phyloP scores from a whole-genome alignment of 2,329 filamentous ascomycete species.

The Aspergillus transmontanensis region DNA sequence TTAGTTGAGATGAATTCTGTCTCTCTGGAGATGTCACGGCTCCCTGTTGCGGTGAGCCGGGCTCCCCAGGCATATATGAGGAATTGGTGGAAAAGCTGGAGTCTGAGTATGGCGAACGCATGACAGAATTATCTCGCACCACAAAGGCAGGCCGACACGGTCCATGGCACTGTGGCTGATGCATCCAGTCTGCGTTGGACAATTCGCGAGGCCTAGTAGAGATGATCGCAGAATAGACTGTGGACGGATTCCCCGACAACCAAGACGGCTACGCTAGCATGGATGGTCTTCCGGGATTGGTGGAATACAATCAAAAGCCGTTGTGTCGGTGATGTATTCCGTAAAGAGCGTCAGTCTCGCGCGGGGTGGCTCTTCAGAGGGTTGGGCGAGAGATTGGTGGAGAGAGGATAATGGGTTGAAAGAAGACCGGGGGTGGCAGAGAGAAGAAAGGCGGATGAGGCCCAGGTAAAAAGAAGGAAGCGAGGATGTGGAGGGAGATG shows the following conservation, averaged over 20 bases:
- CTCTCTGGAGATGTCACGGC: conserved; percentile 17
- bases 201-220: conserved; percentile 10
- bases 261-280: neutral
- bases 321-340: neutral
- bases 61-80: conserved; percentile 17
- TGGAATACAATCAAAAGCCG: conserved; percentile 1
- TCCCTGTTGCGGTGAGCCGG: conserved; percentile 18
- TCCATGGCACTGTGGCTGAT: conserved; percentile 37
- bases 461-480: conserved; percentile 9
- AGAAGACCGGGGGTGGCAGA: conserved; percentile 15
- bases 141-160: conserved; percentile 27
- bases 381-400: conserved; percentile 4
- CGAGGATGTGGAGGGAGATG: conserved; percentile 12
- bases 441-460: conserved; percentile 18
- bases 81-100: conserved; percentile 23
- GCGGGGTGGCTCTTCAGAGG: neutral
- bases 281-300: neutral
- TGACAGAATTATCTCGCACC: conserved; percentile 29
- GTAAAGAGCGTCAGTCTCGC: conserved; percentile 5
- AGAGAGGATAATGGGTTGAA: neutral
- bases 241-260: neutral
- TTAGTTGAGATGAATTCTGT: conserved; percentile 17
- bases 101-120: conserved; percentile 29
- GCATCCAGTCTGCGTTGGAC: conserved; percentile 31
- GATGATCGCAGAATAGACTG: neutral